Conservation (phyloP, 2,329 filamentous ascomycete genomes). For the Botrytis paeoniae region DNA sequence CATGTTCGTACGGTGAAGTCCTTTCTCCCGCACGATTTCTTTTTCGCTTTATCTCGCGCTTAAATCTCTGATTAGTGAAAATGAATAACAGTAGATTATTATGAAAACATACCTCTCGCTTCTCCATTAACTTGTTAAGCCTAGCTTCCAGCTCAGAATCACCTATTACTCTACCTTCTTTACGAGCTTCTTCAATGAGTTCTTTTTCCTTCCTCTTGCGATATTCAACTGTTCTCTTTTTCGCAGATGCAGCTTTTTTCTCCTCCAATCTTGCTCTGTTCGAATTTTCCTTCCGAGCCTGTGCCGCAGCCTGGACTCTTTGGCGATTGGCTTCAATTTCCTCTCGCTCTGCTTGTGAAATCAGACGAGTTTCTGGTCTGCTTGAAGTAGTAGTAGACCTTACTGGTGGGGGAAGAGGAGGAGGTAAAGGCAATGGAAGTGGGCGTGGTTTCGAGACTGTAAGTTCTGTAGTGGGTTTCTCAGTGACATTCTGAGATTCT, state of each 20-base stretch:
- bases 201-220: background rate
- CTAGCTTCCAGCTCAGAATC: slow-evolving; percentile 3
- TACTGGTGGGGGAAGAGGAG: background rate
- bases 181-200: background rate
- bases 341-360: slow-evolving; percentile 11
- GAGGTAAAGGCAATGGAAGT: background rate
- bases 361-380: background rate
- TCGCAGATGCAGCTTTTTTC: background rate
- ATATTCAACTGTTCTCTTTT: background rate
- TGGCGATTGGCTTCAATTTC: background rate
- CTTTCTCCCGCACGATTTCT: background rate
- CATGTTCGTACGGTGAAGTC: background rate
- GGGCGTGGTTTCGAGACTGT: background rate
- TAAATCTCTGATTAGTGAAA: background rate
- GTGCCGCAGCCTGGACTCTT: background rate
- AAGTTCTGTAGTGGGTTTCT: background rate
- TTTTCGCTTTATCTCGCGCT: slow-evolving; percentile 6
- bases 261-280: background rate
- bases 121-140: slow-evolving; percentile 15
- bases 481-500: accelerated
- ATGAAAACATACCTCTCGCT: slow-evolving; percentile 17
- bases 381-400: background rate
- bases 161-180: background rate
- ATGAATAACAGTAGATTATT: background rate
- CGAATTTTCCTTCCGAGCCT: background rate